Evolutionary conservation across 768 basidiomycete species (phyloP).

Genomic region (Clavulina sp.): DNA sequence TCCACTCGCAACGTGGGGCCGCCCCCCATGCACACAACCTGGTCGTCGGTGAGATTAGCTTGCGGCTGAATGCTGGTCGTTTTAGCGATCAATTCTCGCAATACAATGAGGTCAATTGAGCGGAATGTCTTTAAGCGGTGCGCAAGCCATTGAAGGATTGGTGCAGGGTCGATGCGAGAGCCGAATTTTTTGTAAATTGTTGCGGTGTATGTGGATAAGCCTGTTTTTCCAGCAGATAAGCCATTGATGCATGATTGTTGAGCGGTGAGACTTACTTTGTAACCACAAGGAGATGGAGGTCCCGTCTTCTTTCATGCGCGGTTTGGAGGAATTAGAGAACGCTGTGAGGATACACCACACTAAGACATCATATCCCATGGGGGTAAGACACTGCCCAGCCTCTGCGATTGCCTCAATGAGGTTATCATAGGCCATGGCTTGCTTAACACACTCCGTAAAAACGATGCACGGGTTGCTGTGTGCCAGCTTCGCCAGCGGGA

Average conservation of each 20-base stretch:
- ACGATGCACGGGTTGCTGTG: constrained; percentile 89
- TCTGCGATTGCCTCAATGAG: constrained; percentile 79
- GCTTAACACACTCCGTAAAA: constrained; percentile 75
- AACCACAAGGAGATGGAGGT: constrained; percentile 85
- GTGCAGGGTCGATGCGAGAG: constrained; percentile 51
- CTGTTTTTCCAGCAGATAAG: constrained; percentile 23
- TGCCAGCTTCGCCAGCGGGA: constrained; percentile 79
- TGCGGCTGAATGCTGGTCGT: constrained; percentile 91
- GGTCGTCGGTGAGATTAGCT: constrained; percentile 73
- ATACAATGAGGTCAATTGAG: constrained; percentile 73
- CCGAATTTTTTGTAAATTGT: constrained; percentile 51
- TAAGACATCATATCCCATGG: constrained; percentile 87
- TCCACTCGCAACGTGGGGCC: constrained; percentile 77
- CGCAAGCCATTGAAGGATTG: constrained; percentile 75
- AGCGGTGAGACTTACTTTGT: constrained; percentile 43
- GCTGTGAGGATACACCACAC: constrained; percentile 78
- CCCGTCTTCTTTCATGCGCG: constrained; percentile 78
- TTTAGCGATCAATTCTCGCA: constrained; percentile 85
- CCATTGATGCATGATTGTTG: background rate
- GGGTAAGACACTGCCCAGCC: constrained; percentile 71
- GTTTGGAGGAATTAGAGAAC: constrained; percentile 64
- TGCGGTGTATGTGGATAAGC: constrained; percentile 83
- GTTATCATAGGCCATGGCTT: constrained; percentile 95
- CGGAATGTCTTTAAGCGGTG: constrained; percentile 75
- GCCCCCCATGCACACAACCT: constrained; percentile 81